Evolutionary conservation across 805 yeast genomes (phyloP), one percentile per base, ranked within the genome.

Genomic region (Teunomyces cretensis): DNA sequence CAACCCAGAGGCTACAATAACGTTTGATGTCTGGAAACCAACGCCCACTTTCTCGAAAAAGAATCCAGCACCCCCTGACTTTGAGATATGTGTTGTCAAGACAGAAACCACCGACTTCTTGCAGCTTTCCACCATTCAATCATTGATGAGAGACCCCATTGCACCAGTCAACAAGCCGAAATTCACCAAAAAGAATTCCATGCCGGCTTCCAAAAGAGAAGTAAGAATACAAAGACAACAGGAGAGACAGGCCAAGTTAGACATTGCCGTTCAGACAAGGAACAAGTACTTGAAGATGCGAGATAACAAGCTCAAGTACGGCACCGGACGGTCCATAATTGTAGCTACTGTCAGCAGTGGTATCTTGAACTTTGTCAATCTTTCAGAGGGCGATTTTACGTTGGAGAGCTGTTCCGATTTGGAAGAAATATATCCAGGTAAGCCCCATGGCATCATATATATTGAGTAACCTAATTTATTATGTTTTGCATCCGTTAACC

Each of bases 21-120:
- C 78, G 0, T 90, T 72, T 54, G 74, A 85, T 55, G 86, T 88
- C 2, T 91, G 97, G 96, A 89, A 87, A 60, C 97, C 98, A 1
- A 69, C 75, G 2, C 75, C 86, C 0, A 64, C 70, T 2, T 91
- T 86, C 67, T 83, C 82, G 47, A 89, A 89, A 54, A 81, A 80
- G 28, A 55, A 58, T 16, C 95, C 96, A 0, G 81, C 84, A 0
- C 38, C 57, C 2, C 96, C 97, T 1, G 91, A 91, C 60, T 91
- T 79, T 59, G 88, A 84, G 53, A 64, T 92, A 1, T 72, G 79
- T 2, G 79, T 88, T 0, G 72, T 80, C 12, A 77, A 81, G 46
- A 72, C 78, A 3, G 68, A 67, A 9, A 60, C 62, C 2, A 43
- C 57, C 17, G 60, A 61, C 13, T 74, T 84, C 39, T 88, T 89